A percentile compares a stretch with the other conserved stretches of the same genome.
Evolutionary conservation across 2,329 filamentous ascomycete species (phyloP).

Genomic region (Sclerotinia glacialis): DNA sequence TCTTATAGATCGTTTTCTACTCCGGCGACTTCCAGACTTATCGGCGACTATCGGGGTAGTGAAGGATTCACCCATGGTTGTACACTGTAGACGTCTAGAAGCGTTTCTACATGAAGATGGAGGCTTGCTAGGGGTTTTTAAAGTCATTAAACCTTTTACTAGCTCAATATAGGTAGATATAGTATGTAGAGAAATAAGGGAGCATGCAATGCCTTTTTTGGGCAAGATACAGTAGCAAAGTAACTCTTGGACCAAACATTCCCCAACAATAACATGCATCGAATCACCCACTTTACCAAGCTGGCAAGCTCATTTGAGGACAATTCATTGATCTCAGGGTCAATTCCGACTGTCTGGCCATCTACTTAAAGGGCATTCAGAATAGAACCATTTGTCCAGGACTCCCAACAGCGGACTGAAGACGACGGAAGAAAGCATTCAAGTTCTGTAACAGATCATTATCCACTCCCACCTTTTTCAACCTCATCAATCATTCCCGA

Average conservation of each 20-base stretch:
- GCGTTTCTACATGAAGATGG: neutral
- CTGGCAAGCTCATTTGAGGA: neutral
- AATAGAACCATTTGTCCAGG: neutral
- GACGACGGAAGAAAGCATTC: neutral
- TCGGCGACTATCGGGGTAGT: neutral
- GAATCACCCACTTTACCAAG: neutral
- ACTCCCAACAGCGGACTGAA: neutral
- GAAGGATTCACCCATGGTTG: neutral
- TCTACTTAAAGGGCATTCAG: neutral
- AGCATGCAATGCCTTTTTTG: neutral
- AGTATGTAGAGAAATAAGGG: conserved; percentile 3
- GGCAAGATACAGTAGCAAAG: neutral
- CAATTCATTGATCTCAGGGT: neutral
- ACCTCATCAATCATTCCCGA: neutral
- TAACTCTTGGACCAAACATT: neutral
- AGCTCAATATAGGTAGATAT: neutral
- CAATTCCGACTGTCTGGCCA: neutral
- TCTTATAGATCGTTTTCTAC: neutral
- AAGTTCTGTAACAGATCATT: neutral
- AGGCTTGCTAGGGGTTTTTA: neutral
- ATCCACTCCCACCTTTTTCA: neutral
- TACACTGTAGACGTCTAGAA: neutral
- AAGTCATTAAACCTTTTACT: neutral
- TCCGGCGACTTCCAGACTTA: neutral
- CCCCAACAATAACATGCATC: neutral